Conservation (phyloP, 78 protist species). For the Cavenderia fasciculata region DNA sequence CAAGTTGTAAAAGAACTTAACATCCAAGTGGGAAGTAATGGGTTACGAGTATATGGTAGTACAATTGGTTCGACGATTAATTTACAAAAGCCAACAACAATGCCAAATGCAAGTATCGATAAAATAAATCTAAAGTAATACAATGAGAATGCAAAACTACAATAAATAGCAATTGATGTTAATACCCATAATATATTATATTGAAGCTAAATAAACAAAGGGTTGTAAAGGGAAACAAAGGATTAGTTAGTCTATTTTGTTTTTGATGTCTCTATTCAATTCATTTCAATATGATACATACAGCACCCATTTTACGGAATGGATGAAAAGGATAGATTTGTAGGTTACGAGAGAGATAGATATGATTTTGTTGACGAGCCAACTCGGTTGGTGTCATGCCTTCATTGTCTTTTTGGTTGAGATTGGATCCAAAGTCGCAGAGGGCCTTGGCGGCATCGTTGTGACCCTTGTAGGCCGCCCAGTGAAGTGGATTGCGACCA, state of each 20-base stretch:
- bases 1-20: constrained; percentile 7
- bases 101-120: not conserved
- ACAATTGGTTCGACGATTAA: constrained; percentile 20
- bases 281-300: constrained; percentile 12
- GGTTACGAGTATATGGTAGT: constrained; percentile 45
- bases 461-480: constrained; percentile 74
- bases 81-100: constrained; percentile 6
- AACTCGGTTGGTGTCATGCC: constrained; percentile 18
- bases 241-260: not conserved
- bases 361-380: constrained; percentile 5
- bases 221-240: not conserved
- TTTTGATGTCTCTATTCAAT: not conserved
- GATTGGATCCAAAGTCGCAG: constrained; percentile 24
- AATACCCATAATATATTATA: constrained; percentile 48
- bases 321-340: constrained; percentile 24
- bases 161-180: constrained; percentile 2
- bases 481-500: constrained; percentile 75
- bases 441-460: constrained; percentile 48
- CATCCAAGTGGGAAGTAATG: constrained; percentile 61
- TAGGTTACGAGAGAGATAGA: not conserved
- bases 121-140: not conserved
- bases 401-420: constrained; percentile 18
- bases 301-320: constrained; percentile 40
- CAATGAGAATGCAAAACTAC: constrained; percentile 7
- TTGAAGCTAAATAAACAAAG: not conserved